Conservation (phyloP, 257 asterid genomes). For the Solanum ahanhuiri region DNA sequence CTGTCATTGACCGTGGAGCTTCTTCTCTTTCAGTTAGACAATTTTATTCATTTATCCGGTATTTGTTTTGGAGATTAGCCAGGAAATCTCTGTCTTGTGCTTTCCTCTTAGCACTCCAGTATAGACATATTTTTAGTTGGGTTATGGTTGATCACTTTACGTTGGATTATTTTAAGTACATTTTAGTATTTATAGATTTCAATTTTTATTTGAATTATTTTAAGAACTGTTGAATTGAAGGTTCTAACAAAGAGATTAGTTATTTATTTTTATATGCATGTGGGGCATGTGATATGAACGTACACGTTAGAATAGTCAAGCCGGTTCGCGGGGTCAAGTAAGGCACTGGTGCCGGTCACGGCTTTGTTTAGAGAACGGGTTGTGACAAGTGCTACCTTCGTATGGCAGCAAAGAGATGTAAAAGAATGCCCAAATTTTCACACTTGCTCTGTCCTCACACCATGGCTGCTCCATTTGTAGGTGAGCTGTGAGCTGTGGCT, state of each 20-base stretch:
- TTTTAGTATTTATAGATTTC: background rate
- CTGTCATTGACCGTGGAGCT: background rate
- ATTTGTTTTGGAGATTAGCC: background rate
- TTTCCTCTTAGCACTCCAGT: background rate
- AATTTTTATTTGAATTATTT: background rate
- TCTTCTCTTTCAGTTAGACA: background rate
- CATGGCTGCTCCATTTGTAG: background rate
- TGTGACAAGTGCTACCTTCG: background rate
- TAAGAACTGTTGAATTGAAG: background rate
- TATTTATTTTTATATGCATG: background rate
- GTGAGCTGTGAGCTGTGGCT: background rate
- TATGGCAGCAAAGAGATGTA: background rate
- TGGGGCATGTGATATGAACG: background rate
- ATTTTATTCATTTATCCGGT: background rate
- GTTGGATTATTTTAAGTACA: background rate
- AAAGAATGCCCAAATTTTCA: background rate
- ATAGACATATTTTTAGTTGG: background rate
- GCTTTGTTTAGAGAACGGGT: background rate
- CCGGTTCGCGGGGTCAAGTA: background rate
- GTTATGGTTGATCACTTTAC: background rate
- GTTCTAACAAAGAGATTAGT: background rate
- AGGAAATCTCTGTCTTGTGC: background rate
- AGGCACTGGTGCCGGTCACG: background rate
- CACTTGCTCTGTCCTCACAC: background rate
- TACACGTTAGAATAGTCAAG: background rate